Evolutionary conservation across 1,284 basidiomycete genomes (phyloP).

Genomic region (Ceratobasidium sp.): DNA sequence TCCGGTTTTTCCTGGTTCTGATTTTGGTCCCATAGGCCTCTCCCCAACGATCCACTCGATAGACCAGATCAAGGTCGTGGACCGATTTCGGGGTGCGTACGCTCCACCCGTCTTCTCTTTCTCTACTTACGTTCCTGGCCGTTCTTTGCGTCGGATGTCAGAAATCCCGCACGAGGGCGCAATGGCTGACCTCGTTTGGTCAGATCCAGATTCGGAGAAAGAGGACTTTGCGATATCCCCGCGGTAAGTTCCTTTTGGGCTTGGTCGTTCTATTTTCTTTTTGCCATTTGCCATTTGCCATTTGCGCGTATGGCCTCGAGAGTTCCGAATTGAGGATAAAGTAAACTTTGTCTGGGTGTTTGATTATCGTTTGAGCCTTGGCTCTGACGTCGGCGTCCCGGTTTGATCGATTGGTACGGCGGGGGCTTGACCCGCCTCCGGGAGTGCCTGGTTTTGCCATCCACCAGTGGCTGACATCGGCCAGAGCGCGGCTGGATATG

Average conservation of each 20-base stretch:
- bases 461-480: too few species aligned
- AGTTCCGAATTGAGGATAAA: too few species aligned
- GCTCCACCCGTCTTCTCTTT: slow-evolving; percentile 7
- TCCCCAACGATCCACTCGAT: slow-evolving; percentile 98
- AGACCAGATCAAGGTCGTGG: slow-evolving; percentile 99
- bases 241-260: slow-evolving; percentile 60
- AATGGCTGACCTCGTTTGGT: slow-evolving; percentile 99
- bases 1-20: slow-evolving; percentile 14
- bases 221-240: slow-evolving; percentile 99
- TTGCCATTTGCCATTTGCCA: too few species aligned
- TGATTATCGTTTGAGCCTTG: too few species aligned
- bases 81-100: slow-evolving; percentile 91
- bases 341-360: too few species aligned
- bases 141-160: slow-evolving; percentile 48
- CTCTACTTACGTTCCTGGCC: background rate
- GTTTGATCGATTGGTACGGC: too few species aligned
- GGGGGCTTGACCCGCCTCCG: too few species aligned
- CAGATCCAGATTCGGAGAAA: slow-evolving; percentile 98
- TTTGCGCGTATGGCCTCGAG: too few species aligned
- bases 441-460: too few species aligned
- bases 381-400: too few species aligned
- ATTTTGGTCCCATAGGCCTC: slow-evolving; percentile 62
- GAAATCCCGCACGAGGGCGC: slow-evolving; percentile 99
- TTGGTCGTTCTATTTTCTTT: too few species aligned
- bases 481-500: too few species aligned